Conservation (phyloP, 768 basidiomycete species). For the Auricularia heimuer region DNA sequence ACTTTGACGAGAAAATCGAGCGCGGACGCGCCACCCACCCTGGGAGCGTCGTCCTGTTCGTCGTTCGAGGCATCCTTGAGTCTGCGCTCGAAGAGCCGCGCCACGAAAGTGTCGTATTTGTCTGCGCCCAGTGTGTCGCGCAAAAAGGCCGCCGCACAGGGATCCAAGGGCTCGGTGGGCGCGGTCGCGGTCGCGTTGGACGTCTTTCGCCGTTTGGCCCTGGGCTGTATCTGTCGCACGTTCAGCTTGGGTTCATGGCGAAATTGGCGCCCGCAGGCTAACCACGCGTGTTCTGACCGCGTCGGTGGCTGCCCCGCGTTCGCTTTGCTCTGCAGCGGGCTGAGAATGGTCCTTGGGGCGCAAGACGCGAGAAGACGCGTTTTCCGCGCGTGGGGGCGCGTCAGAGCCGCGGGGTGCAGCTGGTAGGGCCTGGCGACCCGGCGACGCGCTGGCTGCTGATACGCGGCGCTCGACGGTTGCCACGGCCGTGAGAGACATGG, state of each 20-base stretch:
- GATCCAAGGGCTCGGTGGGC: conserved; percentile 21
- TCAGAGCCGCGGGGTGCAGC: background rate
- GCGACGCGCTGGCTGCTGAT: no score
- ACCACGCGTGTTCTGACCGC: background rate
- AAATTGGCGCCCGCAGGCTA: background rate
- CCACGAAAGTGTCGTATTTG: conserved; percentile 37
- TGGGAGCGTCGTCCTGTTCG: conserved; percentile 20
- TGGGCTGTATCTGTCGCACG: background rate
- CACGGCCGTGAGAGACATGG: no score
- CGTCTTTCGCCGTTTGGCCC: background rate
- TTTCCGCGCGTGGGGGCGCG: background rate
- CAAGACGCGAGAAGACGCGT: background rate
- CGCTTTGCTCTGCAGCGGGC: background rate
- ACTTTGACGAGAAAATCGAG: conserved; percentile 46
- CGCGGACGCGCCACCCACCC: conserved; percentile 29
- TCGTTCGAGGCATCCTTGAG: conserved; percentile 22
- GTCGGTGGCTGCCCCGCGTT: no score
- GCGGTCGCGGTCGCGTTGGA: background rate
- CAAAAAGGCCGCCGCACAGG: conserved; percentile 35
- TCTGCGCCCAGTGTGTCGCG: conserved; percentile 34
- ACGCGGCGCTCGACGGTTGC: no score
- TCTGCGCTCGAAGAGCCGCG: conserved; percentile 38
- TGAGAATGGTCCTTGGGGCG: background rate
- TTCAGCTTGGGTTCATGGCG: background rate
- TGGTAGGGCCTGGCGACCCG: no score